Evolutionary conservation across 176 grass and related monocot genomes (phyloP), one percentile per base, ranked within the genome.

Genomic region (Ensete glaucum): DNA sequence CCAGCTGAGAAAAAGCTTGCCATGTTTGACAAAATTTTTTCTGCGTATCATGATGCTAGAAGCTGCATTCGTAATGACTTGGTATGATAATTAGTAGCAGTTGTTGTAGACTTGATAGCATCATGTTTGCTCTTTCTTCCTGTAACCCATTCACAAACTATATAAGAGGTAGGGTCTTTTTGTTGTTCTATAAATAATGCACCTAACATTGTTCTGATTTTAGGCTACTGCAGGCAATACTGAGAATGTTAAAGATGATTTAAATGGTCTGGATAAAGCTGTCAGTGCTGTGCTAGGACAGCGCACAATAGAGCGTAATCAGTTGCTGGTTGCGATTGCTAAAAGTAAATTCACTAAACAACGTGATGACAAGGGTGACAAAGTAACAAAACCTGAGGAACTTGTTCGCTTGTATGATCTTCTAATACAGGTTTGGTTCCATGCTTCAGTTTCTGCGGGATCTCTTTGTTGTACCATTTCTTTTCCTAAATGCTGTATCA

Each of bases 1-100:
- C 64, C 88, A 14, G 79, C 88, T 75, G 95, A 98, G 73, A 98
- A 98, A 87, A 98, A 86, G 69, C 88, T 98, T 83, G 80, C 75
- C 53, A 89, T 91, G 64, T 98, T 98, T 50, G 95, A 98, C 75
- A 98, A 98, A 89, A 80, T 94, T 79, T 98, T 98, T 73, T 89
- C 95, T 80, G 90, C 95, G 71, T 98, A 98, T 66, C 95, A 97
- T 84, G 95, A 98, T n/a, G 95, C 95, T 84, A 87, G 86, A 67
- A 85, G 84, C 82, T 91, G 90, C 86, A 94, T 98, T 84, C 90
- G 88, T 62, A 94, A 83, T 91, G 90, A 98, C 71, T 80, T 98
- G 95, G 95, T 98, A 98, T 58, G 54, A 16, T 79, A 27, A 77
- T 22, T 24, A 20, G 49, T 22, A 73, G 15, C 12, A 62, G 9